These are phyloP conservation scores for Leptodontidium sp. DNA, from an alignment of 2,329 filamentous ascomycete genomes.

Conservation along the genomic window DNA sequence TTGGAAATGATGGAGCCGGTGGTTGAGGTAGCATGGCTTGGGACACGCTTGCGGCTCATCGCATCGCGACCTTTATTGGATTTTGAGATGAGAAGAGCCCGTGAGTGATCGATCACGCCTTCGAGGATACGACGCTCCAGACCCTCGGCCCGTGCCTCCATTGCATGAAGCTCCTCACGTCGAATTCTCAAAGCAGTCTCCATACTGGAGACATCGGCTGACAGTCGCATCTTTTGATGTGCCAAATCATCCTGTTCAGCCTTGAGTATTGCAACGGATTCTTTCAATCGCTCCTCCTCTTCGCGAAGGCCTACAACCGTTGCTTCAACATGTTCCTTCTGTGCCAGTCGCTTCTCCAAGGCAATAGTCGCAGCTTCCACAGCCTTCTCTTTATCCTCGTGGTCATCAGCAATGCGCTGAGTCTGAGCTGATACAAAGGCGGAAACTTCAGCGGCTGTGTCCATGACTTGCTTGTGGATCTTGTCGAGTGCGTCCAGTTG, in stretches of 20 bases:
- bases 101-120: constrained; percentile 94
- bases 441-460: constrained; percentile 84
- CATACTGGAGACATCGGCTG: constrained; percentile 87
- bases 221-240: constrained; percentile 80
- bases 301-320: constrained; percentile 58
- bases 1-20: constrained; percentile 48
- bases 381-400: constrained; percentile 80
- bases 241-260: constrained; percentile 77
- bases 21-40: constrained; percentile 53
- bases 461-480: constrained; percentile 86
- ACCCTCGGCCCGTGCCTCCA: constrained; percentile 88
- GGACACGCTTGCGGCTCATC: constrained; percentile 60
- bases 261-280: constrained; percentile 57
- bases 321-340: constrained; percentile 68
- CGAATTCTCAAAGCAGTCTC: constrained; percentile 90
- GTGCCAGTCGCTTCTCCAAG: constrained; percentile 77
- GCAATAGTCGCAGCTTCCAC: constrained; percentile 81
- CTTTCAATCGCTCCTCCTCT: constrained; percentile 69
- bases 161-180: constrained; percentile 87
- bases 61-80: constrained; percentile 53
- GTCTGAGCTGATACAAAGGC: constrained; percentile 82
- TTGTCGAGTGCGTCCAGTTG: constrained; percentile 86
- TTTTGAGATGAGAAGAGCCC: constrained; percentile 84
- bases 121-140: constrained; percentile 93
- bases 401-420: constrained; percentile 76